Evolutionary conservation across 164 flowering plant species (phyloP).

Genomic region (Santalum album): DNA sequence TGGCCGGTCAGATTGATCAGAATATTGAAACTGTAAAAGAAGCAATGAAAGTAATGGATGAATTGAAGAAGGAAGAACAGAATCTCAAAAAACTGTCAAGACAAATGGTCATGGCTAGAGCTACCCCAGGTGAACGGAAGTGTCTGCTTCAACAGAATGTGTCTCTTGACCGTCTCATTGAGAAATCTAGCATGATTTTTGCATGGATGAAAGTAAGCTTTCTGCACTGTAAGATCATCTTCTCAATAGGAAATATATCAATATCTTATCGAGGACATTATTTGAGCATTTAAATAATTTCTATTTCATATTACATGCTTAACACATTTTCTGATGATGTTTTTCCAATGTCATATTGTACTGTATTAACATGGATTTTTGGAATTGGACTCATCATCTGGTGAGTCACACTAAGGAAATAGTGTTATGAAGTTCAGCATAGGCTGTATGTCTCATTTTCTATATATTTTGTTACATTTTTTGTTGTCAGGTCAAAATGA

Average conservation of each 20-base stretch:
- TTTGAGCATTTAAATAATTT: background rate
- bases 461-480: too few relatives aligned
- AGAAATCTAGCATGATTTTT: conserved; percentile 54
- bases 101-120: conserved; percentile 39
- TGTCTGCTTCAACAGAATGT: conserved; percentile 53
- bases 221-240: background rate
- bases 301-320: background rate
- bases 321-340: too few relatives aligned
- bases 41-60: conserved; percentile 55
- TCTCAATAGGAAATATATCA: background rate
- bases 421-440: too few relatives aligned
- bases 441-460: too few relatives aligned
- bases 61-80: conserved; percentile 71
- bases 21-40: conserved; percentile 54
- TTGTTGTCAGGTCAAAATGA: too few relatives aligned
- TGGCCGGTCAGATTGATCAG: conserved; percentile 47
- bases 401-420: too few relatives aligned
- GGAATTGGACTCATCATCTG: too few relatives aligned
- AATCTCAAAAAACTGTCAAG: conserved; percentile 68
- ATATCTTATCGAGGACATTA: too few relatives aligned
- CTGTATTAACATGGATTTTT: too few relatives aligned
- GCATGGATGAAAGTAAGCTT: conserved; percentile 69
- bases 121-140: conserved; percentile 52
- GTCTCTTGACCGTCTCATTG: conserved; percentile 68
- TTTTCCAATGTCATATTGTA: too few relatives aligned